Base-by-base conservation (phyloP, 371 early-diverging fungal genomes). In the Enterocytospora artemiae region DNA sequence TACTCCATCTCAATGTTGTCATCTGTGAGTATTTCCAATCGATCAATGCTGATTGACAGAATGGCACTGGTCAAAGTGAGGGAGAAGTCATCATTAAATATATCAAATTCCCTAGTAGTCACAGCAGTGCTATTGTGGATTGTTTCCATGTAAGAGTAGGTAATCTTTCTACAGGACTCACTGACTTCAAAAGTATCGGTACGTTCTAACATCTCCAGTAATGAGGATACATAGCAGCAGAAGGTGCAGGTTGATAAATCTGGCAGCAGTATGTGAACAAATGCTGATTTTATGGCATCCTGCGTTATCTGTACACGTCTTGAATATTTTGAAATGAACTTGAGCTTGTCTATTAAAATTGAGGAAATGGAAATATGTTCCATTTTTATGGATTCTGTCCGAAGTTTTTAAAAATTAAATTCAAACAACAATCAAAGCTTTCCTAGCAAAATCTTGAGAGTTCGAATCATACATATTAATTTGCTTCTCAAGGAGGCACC, bases 201-300 rank as follows among this genome's bases (percentile, higher is more conserved):
- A 25, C 9, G 9, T 31, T 27, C 49, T 24, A 31, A n/a, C 18
- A 58, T 9, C 9, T 58, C 58, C 14, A 24, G 12, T 4, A 58
- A 49, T 12, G 46, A 48, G 12, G 52, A 5, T n/a, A 9, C 30
- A 7, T 18, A 9, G 7, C 46, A 52, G 12, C n/a, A 4, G 5
- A 16, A 9, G 4, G 5, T 7, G 43, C n/a, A 54, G 58, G 46
- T 22, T 14, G 53, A 58, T 25, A 58, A 49, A n/a, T 9, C 18
- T 9, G 48, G 53, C 5, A 58, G 48, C 4, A n/a, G 12, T 5
- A 58, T 49, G n/a, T 51, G 50, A 41, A 58, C 49, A 9, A 20
- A 24, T 7, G 49, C 9, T 12, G 18, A 49, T 12, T 7, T 14
- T 12, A 49, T 16, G 49, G 9, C 12, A 7, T 7, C 7, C 9